A percentile compares a stretch with the other conserved stretches of the same genome.
These are phyloP conservation scores for Dendrocalamus sinicus DNA, from an alignment of 176 grass and related monocot genomes.

Conservation along the genomic window DNA sequence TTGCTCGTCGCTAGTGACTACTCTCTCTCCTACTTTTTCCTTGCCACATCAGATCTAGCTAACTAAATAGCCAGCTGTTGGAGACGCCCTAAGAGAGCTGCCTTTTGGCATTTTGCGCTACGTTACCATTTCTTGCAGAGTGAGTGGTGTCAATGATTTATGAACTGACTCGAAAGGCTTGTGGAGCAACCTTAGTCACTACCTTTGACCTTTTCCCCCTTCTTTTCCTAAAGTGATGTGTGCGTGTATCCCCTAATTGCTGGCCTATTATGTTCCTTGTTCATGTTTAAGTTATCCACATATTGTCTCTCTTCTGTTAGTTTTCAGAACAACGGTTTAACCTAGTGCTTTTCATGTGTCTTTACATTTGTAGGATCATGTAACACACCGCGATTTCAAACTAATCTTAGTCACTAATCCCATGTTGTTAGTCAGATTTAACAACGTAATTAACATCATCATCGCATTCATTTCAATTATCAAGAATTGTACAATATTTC, in stretches of 20 bases:
- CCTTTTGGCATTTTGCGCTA: conserved; percentile 57
- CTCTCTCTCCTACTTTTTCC: too few species aligned
- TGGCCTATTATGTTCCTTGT: background rate
- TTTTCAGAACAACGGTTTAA: background rate
- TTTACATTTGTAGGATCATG: background rate
- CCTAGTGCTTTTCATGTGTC: background rate
- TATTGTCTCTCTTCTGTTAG: background rate
- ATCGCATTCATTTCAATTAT: too few species aligned
- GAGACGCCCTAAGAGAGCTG: too few species aligned
- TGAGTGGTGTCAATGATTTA: conserved; percentile 55
- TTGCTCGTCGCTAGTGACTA: too few species aligned
- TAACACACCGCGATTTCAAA: too few species aligned
- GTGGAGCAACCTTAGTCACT: conserved; percentile 48
- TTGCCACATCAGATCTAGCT: too few species aligned
- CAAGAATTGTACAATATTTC: too few species aligned
- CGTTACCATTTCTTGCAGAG: conserved; percentile 24
- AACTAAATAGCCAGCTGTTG: too few species aligned
- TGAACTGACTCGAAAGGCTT: conserved; percentile 49
- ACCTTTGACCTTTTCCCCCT: conserved; percentile 12
- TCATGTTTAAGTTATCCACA: conserved; percentile 36
- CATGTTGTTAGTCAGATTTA: too few species aligned
- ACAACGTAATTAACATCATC: too few species aligned
- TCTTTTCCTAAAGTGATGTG: conserved; percentile 43
- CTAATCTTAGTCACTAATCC: too few species aligned
- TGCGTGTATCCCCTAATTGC: conserved; percentile 34